Base-by-base conservation (phyloP, 2,329 filamentous ascomycete species). In the Pseudogymnoascus sp. region DNA sequence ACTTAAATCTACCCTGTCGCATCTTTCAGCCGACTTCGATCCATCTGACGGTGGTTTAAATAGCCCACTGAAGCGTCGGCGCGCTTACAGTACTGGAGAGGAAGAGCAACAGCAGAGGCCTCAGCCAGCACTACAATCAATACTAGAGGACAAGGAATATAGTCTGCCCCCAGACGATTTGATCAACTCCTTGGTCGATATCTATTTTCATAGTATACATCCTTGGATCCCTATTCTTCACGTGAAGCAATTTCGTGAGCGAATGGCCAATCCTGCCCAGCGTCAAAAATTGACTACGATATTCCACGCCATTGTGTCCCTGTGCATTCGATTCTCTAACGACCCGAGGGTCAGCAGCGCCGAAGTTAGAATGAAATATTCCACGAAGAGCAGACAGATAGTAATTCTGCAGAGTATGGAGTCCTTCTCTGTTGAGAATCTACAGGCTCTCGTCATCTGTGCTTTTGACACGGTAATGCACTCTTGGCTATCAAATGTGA, bases 141-240 rank as follows among this genome's bases (percentile, higher is more conserved):
- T 46, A 2, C 29, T 23, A 35, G 56, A 46, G 17, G 38, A 26
- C 23, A 50, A 35, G 11, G 62, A 62, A 29, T 42, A 31, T 29
- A 9, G 19, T 10, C 63, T 68, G 6, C 68, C 68, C 7, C 63
- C 67, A 44, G 10, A 62, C 35, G 70, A 72, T n/a, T 42, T 73
- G 1, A 63, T 74, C 7, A 62, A 68, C 19, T 50, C 63, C 2
- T 61, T 75, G 2, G 70, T 75, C 5, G 71, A 72, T 5, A 68
- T 71, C 7, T 73, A 75, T 61, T 73, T 73, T 56, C 23, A 50
- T 1, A 71, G 70, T 11, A 67, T 74, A 10, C 73, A 74, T 62
- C 72, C 70, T 19, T 75, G 72, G 72, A 74, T 73, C 37, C 73
- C 73, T 0, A 70, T 75, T 11, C 66, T 75, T 7, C 73, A 75